phyloP scores from a whole-genome alignment of 129 eudicot species.

The Tagetes erecta region DNA sequence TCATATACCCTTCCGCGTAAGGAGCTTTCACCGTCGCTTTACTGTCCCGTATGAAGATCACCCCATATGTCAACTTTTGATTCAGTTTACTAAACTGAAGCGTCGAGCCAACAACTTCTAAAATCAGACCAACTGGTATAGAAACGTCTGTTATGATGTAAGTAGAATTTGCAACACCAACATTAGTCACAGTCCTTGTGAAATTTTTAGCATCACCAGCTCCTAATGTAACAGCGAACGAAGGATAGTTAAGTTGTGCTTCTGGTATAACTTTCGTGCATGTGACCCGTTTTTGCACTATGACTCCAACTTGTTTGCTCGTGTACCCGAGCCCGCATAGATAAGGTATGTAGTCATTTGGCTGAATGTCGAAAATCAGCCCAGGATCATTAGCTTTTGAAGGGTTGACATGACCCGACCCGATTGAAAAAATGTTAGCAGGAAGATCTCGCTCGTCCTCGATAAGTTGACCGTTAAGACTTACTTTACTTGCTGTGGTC shows the following conservation, averaged over 20 bases:
- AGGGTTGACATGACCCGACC: conserved; percentile 42
- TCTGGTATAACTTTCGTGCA: conserved; percentile 32
- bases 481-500: conserved; percentile 32
- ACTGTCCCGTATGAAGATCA: conserved; percentile 13
- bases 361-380: conserved; percentile 37
- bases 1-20: conserved; percentile 30
- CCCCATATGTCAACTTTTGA: conserved; percentile 23
- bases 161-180: conserved; percentile 32
- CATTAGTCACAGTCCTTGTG: conserved; percentile 37
- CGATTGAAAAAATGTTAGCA: conserved; percentile 32
- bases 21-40: background rate
- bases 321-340: conserved; percentile 40
- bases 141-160: conserved; percentile 13
- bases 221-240: conserved; percentile 32
- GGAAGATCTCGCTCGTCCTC: conserved; percentile 34
- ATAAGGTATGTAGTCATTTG: conserved; percentile 37
- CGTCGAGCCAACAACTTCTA: conserved; percentile 9
- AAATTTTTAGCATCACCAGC: background rate
- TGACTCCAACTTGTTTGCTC: conserved; percentile 27
- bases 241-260: conserved; percentile 42
- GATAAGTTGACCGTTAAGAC: conserved; percentile 15
- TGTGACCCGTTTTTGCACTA: conserved; percentile 30
- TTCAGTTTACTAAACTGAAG: conserved; percentile 21
- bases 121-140: conserved; percentile 20
- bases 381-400: conserved; percentile 40